These are phyloP conservation scores for Populus nigra DNA, from an alignment of 345 rosid species.

Conservation along the genomic window DNA sequence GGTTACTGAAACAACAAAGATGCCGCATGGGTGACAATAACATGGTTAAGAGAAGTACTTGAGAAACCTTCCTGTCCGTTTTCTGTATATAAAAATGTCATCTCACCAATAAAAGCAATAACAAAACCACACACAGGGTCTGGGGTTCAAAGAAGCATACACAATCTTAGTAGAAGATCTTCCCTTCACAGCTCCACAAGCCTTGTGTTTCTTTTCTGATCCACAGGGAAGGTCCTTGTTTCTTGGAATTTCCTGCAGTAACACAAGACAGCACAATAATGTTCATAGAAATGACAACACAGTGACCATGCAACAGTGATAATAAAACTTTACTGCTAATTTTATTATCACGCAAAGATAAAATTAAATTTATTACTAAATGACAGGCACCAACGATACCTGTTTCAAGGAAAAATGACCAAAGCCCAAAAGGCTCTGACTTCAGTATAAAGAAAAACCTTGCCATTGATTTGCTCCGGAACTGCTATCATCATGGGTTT, in stretches of 20 bases:
- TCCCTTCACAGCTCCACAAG: conserved; percentile 72
- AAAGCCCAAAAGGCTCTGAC: conserved; percentile 2
- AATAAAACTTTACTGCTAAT: too few species aligned
- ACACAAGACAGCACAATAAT: background rate
- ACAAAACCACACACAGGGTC: conserved; percentile 2
- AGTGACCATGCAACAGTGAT: background rate
- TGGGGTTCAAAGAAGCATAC: conserved; percentile 40
- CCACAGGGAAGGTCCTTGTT: conserved; percentile 79
- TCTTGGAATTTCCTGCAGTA: conserved; percentile 59
- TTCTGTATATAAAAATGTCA: background rate
- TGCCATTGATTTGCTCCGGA: conserved; percentile 45
- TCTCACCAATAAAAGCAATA: background rate
- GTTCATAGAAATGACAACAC: background rate
- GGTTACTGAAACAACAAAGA: conserved; percentile 35
- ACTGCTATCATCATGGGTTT: conserved; percentile 29
- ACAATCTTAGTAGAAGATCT: conserved; percentile 49
- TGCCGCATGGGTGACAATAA: background rate
- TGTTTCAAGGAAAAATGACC: background rate
- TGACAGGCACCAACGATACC: background rate
- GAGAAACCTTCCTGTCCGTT: too few species aligned
- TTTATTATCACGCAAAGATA: background rate
- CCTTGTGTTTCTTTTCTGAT: conserved; percentile 85
- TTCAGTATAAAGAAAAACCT: conserved; percentile 44
- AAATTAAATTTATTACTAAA: background rate
- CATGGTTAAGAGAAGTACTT: background rate